A percentile compares a stretch with the other conserved stretches of the same genome.
phyloP scores from a whole-genome alignment of 768 basidiomycete species.

The Hemileccinum rubropunctum region DNA sequence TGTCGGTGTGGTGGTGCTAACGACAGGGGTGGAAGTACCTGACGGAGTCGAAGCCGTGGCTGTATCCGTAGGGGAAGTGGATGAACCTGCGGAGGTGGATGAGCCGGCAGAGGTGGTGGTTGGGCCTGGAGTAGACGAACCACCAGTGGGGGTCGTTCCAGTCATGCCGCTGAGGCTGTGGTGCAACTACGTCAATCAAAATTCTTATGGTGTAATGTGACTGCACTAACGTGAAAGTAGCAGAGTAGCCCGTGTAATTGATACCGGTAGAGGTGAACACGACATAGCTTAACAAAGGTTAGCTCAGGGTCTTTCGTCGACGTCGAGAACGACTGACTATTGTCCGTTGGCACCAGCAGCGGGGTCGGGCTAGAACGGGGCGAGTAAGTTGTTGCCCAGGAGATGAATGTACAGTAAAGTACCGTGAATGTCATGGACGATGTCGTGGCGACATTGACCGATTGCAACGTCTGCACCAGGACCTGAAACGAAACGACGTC shows the following conservation, averaged over 20 bases:
- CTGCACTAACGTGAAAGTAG: conserved; percentile 50
- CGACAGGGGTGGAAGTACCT: conserved; percentile 16
- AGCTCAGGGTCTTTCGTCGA: background rate
- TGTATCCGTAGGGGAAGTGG: conserved; percentile 8
- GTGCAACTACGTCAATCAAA: conserved; percentile 4
- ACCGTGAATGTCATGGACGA: conserved; percentile 59
- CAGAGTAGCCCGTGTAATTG: conserved; percentile 46
- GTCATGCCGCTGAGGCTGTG: conserved; percentile 56
- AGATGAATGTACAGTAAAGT: conserved; percentile 12
- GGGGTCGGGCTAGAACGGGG: conserved; percentile 46
- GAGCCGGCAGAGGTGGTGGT: conserved; percentile 10
- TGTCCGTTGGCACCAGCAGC: conserved; percentile 50
- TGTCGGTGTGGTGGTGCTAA: conserved; percentile 8
- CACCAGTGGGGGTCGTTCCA: conserved; percentile 40
- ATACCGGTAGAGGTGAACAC: conserved; percentile 45
- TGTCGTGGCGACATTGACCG: conserved; percentile 49
- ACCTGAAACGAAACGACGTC: conserved; percentile 32
- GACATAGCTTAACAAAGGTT: conserved; percentile 49
- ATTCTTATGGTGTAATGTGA: background rate
- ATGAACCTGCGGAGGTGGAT: conserved; percentile 12
- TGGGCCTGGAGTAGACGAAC: conserved; percentile 17
- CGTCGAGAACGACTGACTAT: conserved; percentile 45
- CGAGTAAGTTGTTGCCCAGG: background rate
- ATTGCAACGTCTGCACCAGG: conserved; percentile 55
- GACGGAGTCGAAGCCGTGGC: conserved; percentile 3